These are phyloP conservation scores for Trypanosoma avium DNA, from an alignment of 208 protist species.

Conservation along the genomic window DNA sequence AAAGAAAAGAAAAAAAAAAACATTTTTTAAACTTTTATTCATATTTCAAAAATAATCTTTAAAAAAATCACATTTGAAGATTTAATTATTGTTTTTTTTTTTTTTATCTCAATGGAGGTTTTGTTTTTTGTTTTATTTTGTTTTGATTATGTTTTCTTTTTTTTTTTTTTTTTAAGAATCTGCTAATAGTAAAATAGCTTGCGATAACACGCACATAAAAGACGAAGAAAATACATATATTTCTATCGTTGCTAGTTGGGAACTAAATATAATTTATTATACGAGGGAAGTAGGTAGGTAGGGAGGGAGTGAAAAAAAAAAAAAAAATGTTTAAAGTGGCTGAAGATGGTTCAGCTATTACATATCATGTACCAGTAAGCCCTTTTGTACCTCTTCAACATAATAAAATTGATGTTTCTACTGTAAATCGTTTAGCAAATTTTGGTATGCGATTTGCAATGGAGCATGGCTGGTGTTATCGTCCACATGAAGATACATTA, in stretches of 20 bases:
- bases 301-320: neutral
- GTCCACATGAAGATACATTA: slow-evolving; percentile 7
- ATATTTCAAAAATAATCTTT: too few species aligned
- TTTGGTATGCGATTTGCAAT: slow-evolving; percentile 54
- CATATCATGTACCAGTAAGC: slow-evolving; percentile 42
- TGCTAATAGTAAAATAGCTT: too few species aligned
- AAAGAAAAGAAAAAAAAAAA: too few species aligned
- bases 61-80: too few species aligned
- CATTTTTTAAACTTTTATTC: too few species aligned
- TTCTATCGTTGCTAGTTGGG: neutral
- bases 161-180: slow-evolving; percentile 5
- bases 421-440: slow-evolving; percentile 53
- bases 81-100: neutral
- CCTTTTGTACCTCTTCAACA: slow-evolving; percentile 70
- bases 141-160: neutral
- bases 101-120: slow-evolving; percentile 9
- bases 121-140: neutral
- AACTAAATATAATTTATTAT: neutral
- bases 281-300: too few species aligned
- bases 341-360: slow-evolving; percentile 51
- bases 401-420: slow-evolving; percentile 44
- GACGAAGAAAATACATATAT: neutral
- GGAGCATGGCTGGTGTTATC: slow-evolving; percentile 53
- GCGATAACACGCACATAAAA: too few species aligned
- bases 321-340: slow-evolving; percentile 35